phyloP scores from a whole-genome alignment of 768 basidiomycete species.

The Auricularia sp. region DNA sequence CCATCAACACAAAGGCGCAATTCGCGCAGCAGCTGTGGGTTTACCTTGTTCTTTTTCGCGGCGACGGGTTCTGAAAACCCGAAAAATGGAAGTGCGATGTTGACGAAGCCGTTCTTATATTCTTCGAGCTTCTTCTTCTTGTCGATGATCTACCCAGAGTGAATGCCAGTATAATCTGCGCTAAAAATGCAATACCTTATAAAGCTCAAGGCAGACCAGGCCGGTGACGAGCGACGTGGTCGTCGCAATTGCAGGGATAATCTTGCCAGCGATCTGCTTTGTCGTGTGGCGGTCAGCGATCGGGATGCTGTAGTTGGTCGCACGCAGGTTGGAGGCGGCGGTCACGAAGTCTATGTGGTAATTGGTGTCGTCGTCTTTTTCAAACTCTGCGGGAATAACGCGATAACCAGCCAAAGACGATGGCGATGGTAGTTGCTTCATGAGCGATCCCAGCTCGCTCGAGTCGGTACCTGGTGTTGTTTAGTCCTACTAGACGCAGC shows the following conservation, averaged over 20 bases:
- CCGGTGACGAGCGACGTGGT: constrained; percentile 95
- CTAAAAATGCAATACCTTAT: constrained; percentile 56
- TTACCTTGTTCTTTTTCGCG: constrained; percentile 68
- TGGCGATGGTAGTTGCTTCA: constrained; percentile 72
- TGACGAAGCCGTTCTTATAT: constrained; percentile 98
- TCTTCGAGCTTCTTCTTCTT: constrained; percentile 87
- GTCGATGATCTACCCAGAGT: constrained; percentile 70
- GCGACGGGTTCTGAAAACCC: constrained; percentile 97
- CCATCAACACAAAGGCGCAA: too few relatives aligned
- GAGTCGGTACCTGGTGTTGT: constrained; percentile 37
- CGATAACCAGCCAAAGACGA: constrained; percentile 95
- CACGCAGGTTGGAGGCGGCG: constrained; percentile 91
- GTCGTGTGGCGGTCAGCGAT: constrained; percentile 84
- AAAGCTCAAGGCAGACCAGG: constrained; percentile 89
- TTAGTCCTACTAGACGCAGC: too few relatives aligned
- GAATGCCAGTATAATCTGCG: not conserved
- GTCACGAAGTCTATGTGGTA: constrained; percentile 99
- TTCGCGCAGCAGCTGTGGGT: too few relatives aligned
- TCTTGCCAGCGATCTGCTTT: constrained; percentile 97
- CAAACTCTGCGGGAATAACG: constrained; percentile 89
- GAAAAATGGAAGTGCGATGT: constrained; percentile 96
- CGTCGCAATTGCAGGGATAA: constrained; percentile 98
- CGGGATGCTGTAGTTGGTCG: constrained; percentile 86
- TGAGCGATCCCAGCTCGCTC: constrained; percentile 38
- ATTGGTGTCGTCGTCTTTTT: constrained; percentile 98